Evolutionary conservation across 1,284 basidiomycete genomes (phyloP), one percentile per base, ranked within the genome.

Genomic region (Ganoderma sinense): DNA sequence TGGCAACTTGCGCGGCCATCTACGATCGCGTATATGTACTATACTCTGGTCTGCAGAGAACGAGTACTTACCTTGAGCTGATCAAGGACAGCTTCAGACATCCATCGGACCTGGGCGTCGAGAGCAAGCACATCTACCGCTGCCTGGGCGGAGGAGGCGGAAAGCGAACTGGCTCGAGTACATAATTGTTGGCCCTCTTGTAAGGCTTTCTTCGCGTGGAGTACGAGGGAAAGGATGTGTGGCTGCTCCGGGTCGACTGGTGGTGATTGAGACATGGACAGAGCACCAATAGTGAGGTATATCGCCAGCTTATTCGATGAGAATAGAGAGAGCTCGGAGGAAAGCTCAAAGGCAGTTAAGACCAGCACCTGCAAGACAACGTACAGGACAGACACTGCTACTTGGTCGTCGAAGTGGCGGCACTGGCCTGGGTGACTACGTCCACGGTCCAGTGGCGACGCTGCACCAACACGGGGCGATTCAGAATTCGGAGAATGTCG

Each of bases 121-220:
- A 94, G 83, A 0, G 90, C 90, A 6, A 94, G 84, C 3, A 94
- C 86, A 75, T 94, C 91, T 18, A 93, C 82, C 0, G 88, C 86
- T 53, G 83, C 82, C 72, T 88, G 87, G 0, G 91, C 87, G 2
- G 93, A 92, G 56, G 85, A 80, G 72, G 87, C 87, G 23, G 91
- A 87, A 31, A 90, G 79, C 0, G 80, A 75, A 73, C 91, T 88
- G 0, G 93, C 91, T 33, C 83, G 84, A 1, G 86, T 86, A 74
- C 93, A 94, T 6, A 94, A 84, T 64, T 90, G 86, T 79, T 94
- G 86, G 1, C 93, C 93, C 64, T 90, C 87, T 74, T 92, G 89
- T 4, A 94, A 84, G 0, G 92, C 93, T 75, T 92, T 92, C 85
- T 94, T 92, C 0, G 93, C 94, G 74, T 93, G 89, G 1, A 91